Evolutionary conservation across 257 asterid genomes (phyloP).

Genomic region (Solanum habrochaites): DNA sequence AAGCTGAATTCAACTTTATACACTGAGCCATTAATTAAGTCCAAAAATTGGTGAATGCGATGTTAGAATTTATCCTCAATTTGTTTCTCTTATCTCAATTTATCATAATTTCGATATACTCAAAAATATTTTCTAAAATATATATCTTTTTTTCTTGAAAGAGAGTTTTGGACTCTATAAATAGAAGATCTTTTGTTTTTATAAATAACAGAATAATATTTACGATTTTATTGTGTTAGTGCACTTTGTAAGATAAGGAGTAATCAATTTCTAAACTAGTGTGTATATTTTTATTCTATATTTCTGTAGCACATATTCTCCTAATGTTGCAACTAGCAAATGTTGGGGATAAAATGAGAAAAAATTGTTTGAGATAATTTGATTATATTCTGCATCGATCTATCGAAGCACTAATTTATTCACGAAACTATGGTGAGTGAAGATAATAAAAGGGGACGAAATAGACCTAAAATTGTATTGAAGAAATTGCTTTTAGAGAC

Average conservation of each 20-base stretch:
- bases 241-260: background rate
- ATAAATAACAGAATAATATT: no score
- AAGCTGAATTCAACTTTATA: conserved; percentile 15
- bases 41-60: background rate
- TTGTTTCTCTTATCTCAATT: background rate
- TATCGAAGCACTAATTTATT: background rate
- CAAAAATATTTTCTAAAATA: background rate
- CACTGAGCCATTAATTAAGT: background rate
- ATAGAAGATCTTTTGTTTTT: no score
- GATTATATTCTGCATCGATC: background rate
- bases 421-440: background rate
- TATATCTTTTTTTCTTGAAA: background rate
- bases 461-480: background rate
- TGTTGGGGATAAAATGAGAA: background rate
- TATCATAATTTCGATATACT: background rate
- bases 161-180: background rate
- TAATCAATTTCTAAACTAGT: background rate
- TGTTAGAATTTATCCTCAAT: background rate
- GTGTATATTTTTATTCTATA: background rate
- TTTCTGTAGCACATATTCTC: background rate
- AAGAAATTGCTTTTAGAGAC: background rate
- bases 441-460: background rate
- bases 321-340: accelerated
- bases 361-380: background rate
- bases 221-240: no score